Conservation (phyloP, 441 rosid genomes). For the Arabidopsis hybrid region DNA sequence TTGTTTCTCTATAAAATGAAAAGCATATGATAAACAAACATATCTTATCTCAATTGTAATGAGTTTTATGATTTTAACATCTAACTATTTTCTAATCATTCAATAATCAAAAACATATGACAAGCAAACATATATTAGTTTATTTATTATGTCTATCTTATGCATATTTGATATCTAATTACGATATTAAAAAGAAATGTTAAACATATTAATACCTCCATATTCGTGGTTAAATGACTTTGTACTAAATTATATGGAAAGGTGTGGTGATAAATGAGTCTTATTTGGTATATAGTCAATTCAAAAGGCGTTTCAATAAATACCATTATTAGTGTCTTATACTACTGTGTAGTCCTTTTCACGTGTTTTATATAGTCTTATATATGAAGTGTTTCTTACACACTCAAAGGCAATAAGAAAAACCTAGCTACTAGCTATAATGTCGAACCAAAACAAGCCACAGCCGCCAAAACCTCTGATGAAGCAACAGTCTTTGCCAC, state of each 20-base stretch:
- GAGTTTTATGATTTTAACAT: neutral
- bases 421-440: conserved; percentile 28
- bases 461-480: conserved; percentile 47
- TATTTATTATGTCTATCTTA: neutral
- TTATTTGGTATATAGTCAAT: neutral
- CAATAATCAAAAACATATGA: too few relatives aligned
- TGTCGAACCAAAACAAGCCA: conserved; percentile 33
- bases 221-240: neutral
- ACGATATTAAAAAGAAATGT: neutral
- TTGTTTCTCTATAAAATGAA: too few relatives aligned
- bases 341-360: neutral
- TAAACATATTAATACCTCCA: neutral
- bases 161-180: too few relatives aligned
- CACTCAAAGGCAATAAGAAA: neutral
- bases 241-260: neutral
- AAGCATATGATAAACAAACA: neutral
- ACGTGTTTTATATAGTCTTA: neutral
- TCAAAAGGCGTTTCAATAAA: neutral
- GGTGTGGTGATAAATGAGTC: neutral
- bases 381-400: neutral
- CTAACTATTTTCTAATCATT: neutral
- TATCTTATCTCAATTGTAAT: neutral
- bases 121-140: too few relatives aligned
- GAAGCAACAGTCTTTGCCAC: conserved; percentile 68
- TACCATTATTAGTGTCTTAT: neutral